Evolutionary conservation across 2,329 filamentous ascomycete species (phyloP).

Genomic region (Penicillium glabrum): DNA sequence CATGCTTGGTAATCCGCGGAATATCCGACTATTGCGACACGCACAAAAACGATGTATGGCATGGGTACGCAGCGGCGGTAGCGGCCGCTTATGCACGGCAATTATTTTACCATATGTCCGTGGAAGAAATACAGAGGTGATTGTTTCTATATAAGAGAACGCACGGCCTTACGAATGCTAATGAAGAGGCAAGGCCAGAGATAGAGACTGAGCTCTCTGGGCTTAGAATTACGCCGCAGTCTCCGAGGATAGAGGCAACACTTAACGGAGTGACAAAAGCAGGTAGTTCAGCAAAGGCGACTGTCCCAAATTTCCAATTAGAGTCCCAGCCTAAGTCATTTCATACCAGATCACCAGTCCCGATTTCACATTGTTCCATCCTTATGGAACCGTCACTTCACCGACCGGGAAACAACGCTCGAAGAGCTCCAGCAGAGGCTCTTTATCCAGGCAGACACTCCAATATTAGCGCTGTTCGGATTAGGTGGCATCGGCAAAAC

Average conservation of each 20-base stretch:
- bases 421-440: background rate
- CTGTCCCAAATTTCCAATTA: no score
- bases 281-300: no score
- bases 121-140: background rate
- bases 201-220: no score
- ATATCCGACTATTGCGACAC: slow-evolving; percentile 25
- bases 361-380: no score
- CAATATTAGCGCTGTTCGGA: background rate
- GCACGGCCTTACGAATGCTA: no score
- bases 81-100: slow-evolving; percentile 18
- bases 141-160: no score
- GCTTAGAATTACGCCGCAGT: no score
- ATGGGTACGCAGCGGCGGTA: slow-evolving; percentile 19
- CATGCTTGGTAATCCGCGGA: slow-evolving; percentile 17
- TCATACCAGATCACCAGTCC: no score
- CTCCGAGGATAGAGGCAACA: no score
- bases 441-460: background rate
- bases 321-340: no score
- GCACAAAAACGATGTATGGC: slow-evolving; percentile 24
- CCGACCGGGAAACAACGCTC: background rate
- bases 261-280: no score
- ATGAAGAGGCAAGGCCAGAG: no score
- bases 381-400: background rate
- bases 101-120: slow-evolving; percentile 2
- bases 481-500: background rate